Conservation (phyloP, 75 land plant genomes). For the Cryptomeria japonica region DNA sequence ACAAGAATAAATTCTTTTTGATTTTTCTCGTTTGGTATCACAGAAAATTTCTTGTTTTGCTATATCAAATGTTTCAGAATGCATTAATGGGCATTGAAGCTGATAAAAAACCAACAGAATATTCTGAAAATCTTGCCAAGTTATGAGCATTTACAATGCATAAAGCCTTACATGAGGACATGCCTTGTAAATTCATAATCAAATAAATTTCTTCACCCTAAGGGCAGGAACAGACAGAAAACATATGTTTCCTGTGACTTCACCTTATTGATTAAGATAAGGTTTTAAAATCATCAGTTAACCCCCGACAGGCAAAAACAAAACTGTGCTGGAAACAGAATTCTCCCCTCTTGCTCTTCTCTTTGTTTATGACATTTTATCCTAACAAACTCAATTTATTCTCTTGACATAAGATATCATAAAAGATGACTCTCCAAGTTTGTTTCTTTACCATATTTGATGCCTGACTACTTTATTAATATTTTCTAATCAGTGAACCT, state of each 20-base stretch:
- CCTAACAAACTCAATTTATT: neutral
- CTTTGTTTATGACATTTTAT: neutral
- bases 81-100: neutral
- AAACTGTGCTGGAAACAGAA: neutral
- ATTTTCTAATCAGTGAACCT: neutral
- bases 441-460: neutral
- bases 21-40: neutral
- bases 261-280: neutral
- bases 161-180: neutral
- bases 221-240: neutral
- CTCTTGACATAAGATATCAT: neutral
- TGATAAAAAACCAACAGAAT: neutral
- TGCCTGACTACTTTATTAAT: neutral
- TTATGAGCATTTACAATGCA: neutral
- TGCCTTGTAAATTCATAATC: neutral
- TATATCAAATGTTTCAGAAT: neutral
- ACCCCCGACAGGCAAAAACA: neutral
- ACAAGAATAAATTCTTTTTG: neutral
- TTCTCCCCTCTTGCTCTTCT: neutral
- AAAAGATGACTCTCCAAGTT: neutral
- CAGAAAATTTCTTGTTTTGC: neutral
- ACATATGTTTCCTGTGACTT: neutral
- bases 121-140: neutral
- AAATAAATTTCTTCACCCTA: neutral
- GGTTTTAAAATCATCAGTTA: neutral